Base-by-base conservation (phyloP, 768 basidiomycete genomes). In the Kwoniella europaea region DNA sequence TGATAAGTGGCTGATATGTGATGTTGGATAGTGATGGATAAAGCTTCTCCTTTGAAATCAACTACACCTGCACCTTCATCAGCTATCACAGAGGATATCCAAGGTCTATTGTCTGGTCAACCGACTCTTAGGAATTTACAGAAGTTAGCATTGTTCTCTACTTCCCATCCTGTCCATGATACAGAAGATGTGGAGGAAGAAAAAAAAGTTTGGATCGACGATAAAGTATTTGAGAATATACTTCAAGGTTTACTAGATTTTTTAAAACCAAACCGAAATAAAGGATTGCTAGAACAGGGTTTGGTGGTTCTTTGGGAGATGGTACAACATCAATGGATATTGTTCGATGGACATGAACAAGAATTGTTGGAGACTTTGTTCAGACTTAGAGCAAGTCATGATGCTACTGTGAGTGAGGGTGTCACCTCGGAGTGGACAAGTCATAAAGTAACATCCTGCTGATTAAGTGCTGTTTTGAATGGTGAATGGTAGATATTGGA, bases 231-330 rank as follows among this genome's bases (percentile, higher is more conserved):
- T 76, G 90, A 91, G 59, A 86, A 86, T 63, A 79, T 94, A 64
- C 90, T 93, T 76, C 86, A 86, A 57, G 89, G 88, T 16, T 84
- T 96, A 62, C 82, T 90, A 59, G 85, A 85, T 53, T 91, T 88
- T 77, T 79, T 95, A 75, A 87, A 88, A 10, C 88, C 89, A 27
- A 80, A 84, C 35, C 88, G 87, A 91, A 85, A 85, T 60, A 87
- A 87, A 58, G 88, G 90, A 73, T 85, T 88, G 65, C 85, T 94
- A 29, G 90, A 91, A 79, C 92, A 92, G 76, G 93, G 89, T 29
- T 84, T 95, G 73, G 91, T 94, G 68, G 86, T 92, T 42, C 78
- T 93, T 12, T 94, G 91, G 91, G 93, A 94, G 82, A 86, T 93
- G 79, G 84, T 95, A 5, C 90, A 90, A 77, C 88, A 90, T 74